A percentile compares a stretch with the other conserved stretches of the same genome.
phyloP scores from a whole-genome alignment of 495 filamentous ascomycete genomes.

The Penicillium arizonense region DNA sequence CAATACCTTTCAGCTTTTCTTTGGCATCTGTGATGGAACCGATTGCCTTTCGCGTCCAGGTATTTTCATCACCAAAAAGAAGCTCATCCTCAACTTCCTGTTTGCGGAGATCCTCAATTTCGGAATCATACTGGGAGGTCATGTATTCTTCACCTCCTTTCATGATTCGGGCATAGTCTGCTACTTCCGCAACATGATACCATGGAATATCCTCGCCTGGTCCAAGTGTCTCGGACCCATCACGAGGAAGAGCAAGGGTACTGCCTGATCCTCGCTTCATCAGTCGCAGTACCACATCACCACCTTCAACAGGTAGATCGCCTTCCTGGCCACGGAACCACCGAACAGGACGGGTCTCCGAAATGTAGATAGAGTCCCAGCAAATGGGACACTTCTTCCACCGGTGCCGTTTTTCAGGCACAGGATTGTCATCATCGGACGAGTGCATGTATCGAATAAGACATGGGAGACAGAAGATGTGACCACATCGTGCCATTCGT shows the following conservation, averaged over 20 bases:
- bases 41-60: slow-evolving; percentile 86
- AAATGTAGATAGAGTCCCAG: slow-evolving; percentile 82
- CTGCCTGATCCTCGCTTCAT: slow-evolving; percentile 75
- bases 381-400: slow-evolving; percentile 98
- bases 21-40: slow-evolving; percentile 67
- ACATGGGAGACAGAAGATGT: slow-evolving; percentile 95
- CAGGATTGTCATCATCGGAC: slow-evolving; percentile 59
- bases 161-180: slow-evolving; percentile 95
- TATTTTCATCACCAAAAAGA: slow-evolving; percentile 87
- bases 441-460: slow-evolving; percentile 95
- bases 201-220: slow-evolving; percentile 79
- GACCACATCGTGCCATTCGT: slow-evolving; percentile 95
- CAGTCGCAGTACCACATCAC: slow-evolving; percentile 83
- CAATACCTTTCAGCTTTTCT: slow-evolving; percentile 68
- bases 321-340: slow-evolving; percentile 91
- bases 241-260: slow-evolving; percentile 82
- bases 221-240: slow-evolving; percentile 69
- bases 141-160: slow-evolving; percentile 91
- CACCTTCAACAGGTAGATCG: slow-evolving; percentile 73
- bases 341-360: slow-evolving; percentile 84
- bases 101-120: slow-evolving; percentile 68
- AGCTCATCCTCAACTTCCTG: slow-evolving; percentile 89
- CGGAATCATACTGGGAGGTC: slow-evolving; percentile 69
- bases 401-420: slow-evolving; percentile 67
- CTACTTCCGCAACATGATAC: slow-evolving; percentile 89